Evolutionary conservation across 768 basidiomycete genomes (phyloP).

Genomic region (Suillus discolor): DNA sequence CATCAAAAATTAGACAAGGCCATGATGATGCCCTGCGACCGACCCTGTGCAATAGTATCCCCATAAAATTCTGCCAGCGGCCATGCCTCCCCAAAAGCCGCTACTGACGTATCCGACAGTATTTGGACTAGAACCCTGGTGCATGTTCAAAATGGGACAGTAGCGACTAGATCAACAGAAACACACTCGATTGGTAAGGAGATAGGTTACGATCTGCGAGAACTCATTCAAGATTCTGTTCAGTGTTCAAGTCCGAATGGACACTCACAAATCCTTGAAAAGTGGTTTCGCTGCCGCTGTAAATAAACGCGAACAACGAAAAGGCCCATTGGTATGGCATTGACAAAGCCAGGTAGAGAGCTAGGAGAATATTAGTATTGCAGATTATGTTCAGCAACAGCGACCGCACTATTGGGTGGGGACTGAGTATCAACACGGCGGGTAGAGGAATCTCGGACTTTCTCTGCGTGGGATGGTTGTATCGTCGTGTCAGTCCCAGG

Average conservation of each 20-base stretch:
- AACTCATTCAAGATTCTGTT: slow-evolving; percentile 3
- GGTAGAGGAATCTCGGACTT: not conserved
- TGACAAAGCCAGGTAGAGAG: slow-evolving; percentile 40
- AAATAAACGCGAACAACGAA: slow-evolving; percentile 44
- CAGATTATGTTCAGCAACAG: not conserved
- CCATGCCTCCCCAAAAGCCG: slow-evolving; percentile 61
- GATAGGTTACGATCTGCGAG: slow-evolving; percentile 53
- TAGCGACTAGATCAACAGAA: not conserved
- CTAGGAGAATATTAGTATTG: slow-evolving; percentile 24
- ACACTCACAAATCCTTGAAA: slow-evolving; percentile 53
- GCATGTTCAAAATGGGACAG: slow-evolving; percentile 5
- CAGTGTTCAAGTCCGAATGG: not conserved
- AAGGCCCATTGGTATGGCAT: slow-evolving; percentile 52
- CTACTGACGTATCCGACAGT: slow-evolving; percentile 59
- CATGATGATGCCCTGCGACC: slow-evolving; percentile 11
- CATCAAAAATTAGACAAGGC: not conserved
- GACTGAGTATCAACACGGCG: not conserved
- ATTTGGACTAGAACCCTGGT: slow-evolving; percentile 47
- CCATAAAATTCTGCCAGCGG: slow-evolving; percentile 49
- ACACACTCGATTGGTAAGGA: slow-evolving; percentile 47
- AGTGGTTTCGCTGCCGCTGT: slow-evolving; percentile 55
- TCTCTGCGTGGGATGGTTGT: not conserved
- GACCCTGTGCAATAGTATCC: slow-evolving; percentile 49
- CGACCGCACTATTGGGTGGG: slow-evolving; percentile 7
- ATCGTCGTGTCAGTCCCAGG: not conserved